Evolutionary conservation across 495 filamentous ascomycete genomes (phyloP).

Genomic region (Thozetella sp.): DNA sequence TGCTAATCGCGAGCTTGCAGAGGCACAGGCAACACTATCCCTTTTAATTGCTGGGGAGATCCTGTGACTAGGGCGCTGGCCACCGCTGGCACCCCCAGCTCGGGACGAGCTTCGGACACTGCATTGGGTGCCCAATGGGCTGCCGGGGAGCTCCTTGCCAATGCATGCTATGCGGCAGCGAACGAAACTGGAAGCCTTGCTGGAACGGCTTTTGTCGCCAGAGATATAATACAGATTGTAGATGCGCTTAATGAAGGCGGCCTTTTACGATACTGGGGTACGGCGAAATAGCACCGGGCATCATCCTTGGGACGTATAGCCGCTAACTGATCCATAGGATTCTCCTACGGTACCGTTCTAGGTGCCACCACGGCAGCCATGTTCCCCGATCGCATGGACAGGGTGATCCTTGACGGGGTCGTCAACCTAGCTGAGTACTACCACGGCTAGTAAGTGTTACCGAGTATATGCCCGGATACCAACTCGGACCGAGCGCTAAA

Average conservation of each 20-base stretch:
- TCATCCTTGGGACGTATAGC: not conserved
- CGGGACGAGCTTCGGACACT: conserved; percentile 17
- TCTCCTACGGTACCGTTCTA: conserved; percentile 44
- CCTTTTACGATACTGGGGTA: conserved; percentile 47
- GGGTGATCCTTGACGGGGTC: conserved; percentile 42
- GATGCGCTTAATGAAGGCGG: conserved; percentile 44
- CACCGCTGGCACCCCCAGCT: not conserved
- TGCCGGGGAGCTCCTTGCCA: conserved; percentile 7
- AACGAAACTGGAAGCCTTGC: conserved; percentile 25
- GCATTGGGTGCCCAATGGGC: conserved; percentile 23
- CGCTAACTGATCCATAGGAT: conserved; percentile 22
- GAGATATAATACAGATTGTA: conserved; percentile 44
- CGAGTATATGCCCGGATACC: no score
- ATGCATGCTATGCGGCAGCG: conserved; percentile 11
- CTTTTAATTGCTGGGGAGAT: conserved; percentile 33
- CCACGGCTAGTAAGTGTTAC: conserved; percentile 20
- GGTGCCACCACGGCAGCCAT: conserved; percentile 42
- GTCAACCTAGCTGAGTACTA: conserved; percentile 42
- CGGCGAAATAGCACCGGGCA: conserved; percentile 5
- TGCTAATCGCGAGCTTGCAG: conserved; percentile 15
- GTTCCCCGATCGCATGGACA: conserved; percentile 46
- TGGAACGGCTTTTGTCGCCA: conserved; percentile 37
- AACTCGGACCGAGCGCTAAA: no score
- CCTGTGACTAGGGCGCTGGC: not conserved
- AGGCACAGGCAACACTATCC: conserved; percentile 36